phyloP scores from a whole-genome alignment of 352 stramenopile genomes.

The Pelagophyceae sp. region DNA sequence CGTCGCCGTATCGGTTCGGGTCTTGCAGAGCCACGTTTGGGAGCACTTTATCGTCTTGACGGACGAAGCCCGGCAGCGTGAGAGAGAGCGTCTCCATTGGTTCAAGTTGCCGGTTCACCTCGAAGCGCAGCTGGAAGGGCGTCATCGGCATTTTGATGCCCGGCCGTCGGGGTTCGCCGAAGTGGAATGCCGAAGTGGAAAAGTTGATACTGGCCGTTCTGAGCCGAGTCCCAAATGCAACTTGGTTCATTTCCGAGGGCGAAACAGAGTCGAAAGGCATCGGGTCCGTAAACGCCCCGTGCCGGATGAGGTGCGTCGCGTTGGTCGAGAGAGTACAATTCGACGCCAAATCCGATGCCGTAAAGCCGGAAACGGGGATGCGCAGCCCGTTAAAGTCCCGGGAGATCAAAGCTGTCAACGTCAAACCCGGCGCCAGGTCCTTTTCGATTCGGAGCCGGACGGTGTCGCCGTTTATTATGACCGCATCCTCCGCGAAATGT shows the following conservation, averaged over 20 bases:
- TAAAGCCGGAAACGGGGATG: no score
- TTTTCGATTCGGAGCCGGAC: no score
- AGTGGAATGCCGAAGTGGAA: background rate
- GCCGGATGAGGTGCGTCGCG: background rate
- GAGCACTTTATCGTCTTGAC: background rate
- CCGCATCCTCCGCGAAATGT: no score
- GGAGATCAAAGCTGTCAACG: no score
- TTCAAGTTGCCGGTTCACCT: background rate
- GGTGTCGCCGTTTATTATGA: no score
- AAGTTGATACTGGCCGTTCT: no score
- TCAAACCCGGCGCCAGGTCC: no score
- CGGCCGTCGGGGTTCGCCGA: background rate
- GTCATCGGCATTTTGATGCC: background rate
- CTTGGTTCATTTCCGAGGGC: no score
- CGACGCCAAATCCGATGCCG: background rate
- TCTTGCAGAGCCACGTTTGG: no score
- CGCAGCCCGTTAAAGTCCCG: no score
- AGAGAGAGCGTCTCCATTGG: background rate
- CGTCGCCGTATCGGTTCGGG: background rate
- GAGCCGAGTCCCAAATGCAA: no score
- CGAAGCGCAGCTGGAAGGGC: background rate
- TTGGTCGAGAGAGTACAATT: background rate
- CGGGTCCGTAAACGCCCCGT: background rate
- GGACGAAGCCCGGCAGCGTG: constrained; percentile 2
- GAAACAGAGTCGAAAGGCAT: background rate